Base-by-base conservation (phyloP, 495 filamentous ascomycete species). In the Physcia stellaris region DNA sequence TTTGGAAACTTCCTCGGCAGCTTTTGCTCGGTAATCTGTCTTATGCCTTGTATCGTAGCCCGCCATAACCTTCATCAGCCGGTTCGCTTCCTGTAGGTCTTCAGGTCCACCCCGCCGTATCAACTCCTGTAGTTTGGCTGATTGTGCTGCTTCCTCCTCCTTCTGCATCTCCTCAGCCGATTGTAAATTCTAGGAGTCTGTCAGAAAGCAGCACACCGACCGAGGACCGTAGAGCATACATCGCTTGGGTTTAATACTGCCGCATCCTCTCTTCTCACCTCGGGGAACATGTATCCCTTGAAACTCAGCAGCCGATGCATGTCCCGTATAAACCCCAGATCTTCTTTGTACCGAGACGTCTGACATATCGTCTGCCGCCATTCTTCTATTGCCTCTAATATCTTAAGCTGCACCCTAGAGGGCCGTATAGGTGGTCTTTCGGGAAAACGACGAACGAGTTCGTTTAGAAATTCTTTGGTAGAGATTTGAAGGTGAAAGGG, bases 151-250 rank as follows among this genome's bases (percentile, higher is more conserved):
- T 38, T 68, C 70, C 54, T 98, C 90, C 56, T 98, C 90, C 51
- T 87, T 86, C 51, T 98, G 90, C 90, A 98, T 98, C 57, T 98
- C 90, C 48, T 98, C 90, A 11, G 87, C 90, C 10, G 90, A 95
- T 54, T 87, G 83, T 13, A 98, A 71, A 46, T 86, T 92, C 87
- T 95, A 52, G 15, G 40, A 18, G 35, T 3, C 7, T 43, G 73
- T 39, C 71, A 56, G 47, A 43, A 35, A 43, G 16, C 4, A 16
- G 17, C 20, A 15, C 1, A 32, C 4, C 4, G 4, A n/a, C 13
- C 10, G 5, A 18, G 24, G 20, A 10, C 17, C 19, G 17, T 27
- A 23, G 13, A 33, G 62, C 83, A 56, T 73, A 95, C 87, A 64
- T 98, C 90, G 57, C 84, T 95, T 13, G 92, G 92, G 57, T 96